Evolutionary conservation across 2,329 filamentous ascomycete genomes (phyloP).

Genomic region (Cucurbitaria berberidis): DNA sequence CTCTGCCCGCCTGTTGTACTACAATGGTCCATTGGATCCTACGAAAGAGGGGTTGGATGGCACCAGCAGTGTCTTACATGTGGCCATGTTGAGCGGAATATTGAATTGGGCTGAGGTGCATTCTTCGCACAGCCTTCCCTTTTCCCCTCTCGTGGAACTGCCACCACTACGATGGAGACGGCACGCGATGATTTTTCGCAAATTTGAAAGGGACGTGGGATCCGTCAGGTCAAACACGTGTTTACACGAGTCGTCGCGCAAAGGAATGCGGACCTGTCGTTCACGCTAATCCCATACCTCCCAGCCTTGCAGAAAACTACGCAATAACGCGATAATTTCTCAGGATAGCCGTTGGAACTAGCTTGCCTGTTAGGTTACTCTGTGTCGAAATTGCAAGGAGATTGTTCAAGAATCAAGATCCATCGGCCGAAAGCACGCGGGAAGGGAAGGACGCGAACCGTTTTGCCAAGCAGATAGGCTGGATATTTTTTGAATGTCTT

Average conservation of each 20-base stretch:
- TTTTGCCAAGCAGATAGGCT: slow-evolving; percentile 10
- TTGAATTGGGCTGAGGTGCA: not conserved
- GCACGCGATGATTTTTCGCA: not conserved
- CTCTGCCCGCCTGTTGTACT: too few species aligned
- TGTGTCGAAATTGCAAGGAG: slow-evolving; percentile 18
- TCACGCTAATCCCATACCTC: slow-evolving; percentile 1
- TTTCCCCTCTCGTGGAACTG: not conserved
- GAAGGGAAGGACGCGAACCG: not conserved
- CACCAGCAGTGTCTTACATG: not conserved
- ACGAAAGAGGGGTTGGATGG: not conserved
- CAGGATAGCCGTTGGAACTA: slow-evolving; percentile 18
- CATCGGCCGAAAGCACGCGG: not conserved
- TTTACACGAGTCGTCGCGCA: not conserved
- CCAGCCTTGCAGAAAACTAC: slow-evolving; percentile 4
- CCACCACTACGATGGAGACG: not conserved
- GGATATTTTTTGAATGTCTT: slow-evolving; percentile 6
- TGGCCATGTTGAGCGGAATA: not conserved
- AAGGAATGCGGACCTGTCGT: not conserved
- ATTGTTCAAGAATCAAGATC: too few species aligned
- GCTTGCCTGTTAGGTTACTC: slow-evolving; percentile 1
- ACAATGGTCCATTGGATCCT: not conserved
- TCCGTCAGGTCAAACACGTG: not conserved
- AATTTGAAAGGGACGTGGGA: slow-evolving; percentile 1
- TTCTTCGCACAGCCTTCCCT: not conserved
- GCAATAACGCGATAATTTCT: slow-evolving; percentile 4